A percentile compares a stretch with the other conserved stretches of the same genome.
Conservation (phyloP, 78 protist species). For the Paulinella micropora region DNA sequence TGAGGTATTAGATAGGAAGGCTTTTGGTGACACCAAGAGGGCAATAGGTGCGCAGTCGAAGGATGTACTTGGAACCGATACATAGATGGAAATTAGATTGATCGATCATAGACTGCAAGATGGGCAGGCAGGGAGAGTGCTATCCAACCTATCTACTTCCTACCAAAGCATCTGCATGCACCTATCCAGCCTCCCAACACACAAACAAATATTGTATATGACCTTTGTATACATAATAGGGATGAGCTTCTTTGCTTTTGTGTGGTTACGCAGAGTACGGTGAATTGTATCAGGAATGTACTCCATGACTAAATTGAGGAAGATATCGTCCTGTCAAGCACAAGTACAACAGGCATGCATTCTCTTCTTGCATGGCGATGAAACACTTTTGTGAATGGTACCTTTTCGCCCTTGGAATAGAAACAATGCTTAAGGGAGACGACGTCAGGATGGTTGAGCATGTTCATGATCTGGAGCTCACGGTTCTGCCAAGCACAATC, state of each 20-base stretch:
- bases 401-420: constrained; percentile 68
- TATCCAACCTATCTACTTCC: too few species aligned
- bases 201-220: neutral
- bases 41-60: neutral
- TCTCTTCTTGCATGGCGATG: neutral
- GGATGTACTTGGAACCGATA: too few species aligned
- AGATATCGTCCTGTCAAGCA: constrained; percentile 54
- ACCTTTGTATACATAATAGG: constrained; percentile 75
- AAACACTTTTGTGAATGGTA: neutral
- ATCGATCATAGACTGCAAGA: too few species aligned
- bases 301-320: constrained; percentile 91
- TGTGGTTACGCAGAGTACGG: constrained; percentile 52
- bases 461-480: constrained; percentile 90
- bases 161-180: too few species aligned
- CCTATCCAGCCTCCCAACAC: too few species aligned
- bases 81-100: too few species aligned
- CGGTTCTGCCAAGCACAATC: constrained; percentile 64
- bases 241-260: constrained; percentile 51
- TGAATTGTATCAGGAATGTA: constrained; percentile 92
- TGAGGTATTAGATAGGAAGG: too few species aligned
- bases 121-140: too few species aligned
- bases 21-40: neutral
- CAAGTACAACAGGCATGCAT: neutral
- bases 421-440: constrained; percentile 70
- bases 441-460: constrained; percentile 74